A percentile compares a stretch with the other conserved stretches of the same genome.
Evolutionary conservation across 805 yeast species (phyloP).

Genomic region (Kodamaea laetipori): DNA sequence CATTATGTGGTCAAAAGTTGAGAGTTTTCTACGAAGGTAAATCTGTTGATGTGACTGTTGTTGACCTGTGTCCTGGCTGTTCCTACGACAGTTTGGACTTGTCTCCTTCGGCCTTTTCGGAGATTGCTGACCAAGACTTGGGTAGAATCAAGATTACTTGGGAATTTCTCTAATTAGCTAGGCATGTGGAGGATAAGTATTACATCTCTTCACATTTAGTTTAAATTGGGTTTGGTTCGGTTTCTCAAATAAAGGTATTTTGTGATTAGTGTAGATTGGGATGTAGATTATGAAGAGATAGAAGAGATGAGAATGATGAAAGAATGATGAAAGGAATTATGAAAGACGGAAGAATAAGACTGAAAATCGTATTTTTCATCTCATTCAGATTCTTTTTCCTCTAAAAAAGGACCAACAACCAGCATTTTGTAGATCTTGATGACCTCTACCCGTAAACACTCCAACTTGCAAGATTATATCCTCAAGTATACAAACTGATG

Average conservation of each 20-base stretch:
- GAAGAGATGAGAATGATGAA: too few species aligned
- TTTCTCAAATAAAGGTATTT: not conserved
- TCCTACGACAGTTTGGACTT: slow-evolving; percentile 52
- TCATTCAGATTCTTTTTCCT: too few species aligned
- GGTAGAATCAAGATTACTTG: slow-evolving; percentile 60
- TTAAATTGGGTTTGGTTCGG: not conserved
- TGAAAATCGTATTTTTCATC: too few species aligned
- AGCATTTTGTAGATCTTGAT: not conserved
- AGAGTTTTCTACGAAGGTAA: slow-evolving; percentile 49
- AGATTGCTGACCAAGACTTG: slow-evolving; percentile 50
- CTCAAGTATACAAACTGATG: not conserved
- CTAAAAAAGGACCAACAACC: not conserved
- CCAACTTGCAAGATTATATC: not conserved
- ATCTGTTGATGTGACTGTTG: slow-evolving; percentile 57
- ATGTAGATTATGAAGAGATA: too few species aligned
- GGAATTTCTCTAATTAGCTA: slow-evolving; percentile 29
- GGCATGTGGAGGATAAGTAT: not conserved
- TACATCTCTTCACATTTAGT: slow-evolving; percentile 1
- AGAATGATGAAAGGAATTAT: too few species aligned
- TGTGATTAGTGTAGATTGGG: too few species aligned
- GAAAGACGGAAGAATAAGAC: too few species aligned
- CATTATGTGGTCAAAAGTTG: slow-evolving; percentile 56
- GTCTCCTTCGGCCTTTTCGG: slow-evolving; percentile 59
- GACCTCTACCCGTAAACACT: not conserved
- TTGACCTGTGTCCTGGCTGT: slow-evolving; percentile 62